Evolutionary conservation across 495 filamentous ascomycete genomes (phyloP), one percentile per base, ranked within the genome.

Genomic region (Hypoxylon lienhwacheense): DNA sequence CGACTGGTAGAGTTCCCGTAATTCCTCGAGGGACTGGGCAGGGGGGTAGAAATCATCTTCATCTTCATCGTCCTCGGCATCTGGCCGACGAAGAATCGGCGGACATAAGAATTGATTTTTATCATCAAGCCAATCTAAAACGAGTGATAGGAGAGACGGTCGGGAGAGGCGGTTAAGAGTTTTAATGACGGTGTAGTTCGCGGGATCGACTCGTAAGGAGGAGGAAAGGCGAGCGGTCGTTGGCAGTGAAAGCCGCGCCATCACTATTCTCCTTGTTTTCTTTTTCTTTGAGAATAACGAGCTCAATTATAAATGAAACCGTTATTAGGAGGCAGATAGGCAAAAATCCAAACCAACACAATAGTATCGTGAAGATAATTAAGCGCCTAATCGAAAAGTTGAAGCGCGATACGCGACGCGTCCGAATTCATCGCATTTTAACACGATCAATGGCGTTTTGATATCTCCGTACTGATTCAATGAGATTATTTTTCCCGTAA

Each of bases 111-210:
- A 63, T 15, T 80, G 70, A 41, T 85, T 83, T 43, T 73, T 70
- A 17, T 85, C 78, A 22, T 84, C 78, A 0, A 93, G 80, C 90
- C 90, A 95, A 70, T 81, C 70, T 15, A 88, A 76, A 4, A 78
- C 85, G 10, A 95, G 75, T 1, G 82, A 77, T 10, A 91, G 66
- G 5, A 95, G 76, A 0, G 87, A 82, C 26, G 81, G 71, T 22
- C 89, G 84, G 1, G 88, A 84, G 24, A 95, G 79, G 22, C 83
- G 85, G 36, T 70, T 73, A 8, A 95, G 70, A n/a, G 77, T 71
- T 60, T 85, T 87, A 52, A 77, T 62, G 25, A 90, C 81, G 7
- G 82, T 75, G 4, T 81, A 78, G 49, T 82, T 83, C 33, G 81
- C 71, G 8, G 85, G 75, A 48, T 85, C 77, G 64, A 91, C 79